These are phyloP conservation scores for Colletotrichum sansevieriae DNA, from an alignment of 2,329 filamentous ascomycete genomes.

Conservation along the genomic window DNA sequence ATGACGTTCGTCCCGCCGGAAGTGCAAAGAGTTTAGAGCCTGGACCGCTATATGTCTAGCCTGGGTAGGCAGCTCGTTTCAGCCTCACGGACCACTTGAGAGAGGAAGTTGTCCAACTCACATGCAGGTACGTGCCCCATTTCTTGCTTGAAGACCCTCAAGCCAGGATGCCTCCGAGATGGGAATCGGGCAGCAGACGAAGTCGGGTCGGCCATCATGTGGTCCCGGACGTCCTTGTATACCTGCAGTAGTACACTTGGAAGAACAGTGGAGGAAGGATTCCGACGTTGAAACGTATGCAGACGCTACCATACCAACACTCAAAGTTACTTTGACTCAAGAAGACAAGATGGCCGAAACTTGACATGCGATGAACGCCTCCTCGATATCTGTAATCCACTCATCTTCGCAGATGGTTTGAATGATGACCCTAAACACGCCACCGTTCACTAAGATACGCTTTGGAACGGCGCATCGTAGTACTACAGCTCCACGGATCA, in stretches of 20 bases:
- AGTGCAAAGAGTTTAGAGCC: conserved; percentile 20
- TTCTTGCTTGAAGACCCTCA: neutral
- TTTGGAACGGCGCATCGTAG: too few relatives aligned
- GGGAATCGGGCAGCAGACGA: neutral
- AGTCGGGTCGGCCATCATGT: too few relatives aligned
- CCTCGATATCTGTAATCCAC: too few relatives aligned
- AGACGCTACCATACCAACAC: neutral
- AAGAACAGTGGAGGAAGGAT: neutral
- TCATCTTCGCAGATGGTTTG: too few relatives aligned
- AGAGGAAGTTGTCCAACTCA: neutral
- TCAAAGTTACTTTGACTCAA: neutral
- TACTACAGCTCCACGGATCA: too few relatives aligned
- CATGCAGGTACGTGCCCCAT: conserved; percentile 1
- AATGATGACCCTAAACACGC: too few relatives aligned
- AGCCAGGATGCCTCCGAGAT: neutral
- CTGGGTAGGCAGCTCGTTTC: conserved; percentile 28
- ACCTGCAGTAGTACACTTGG: too few relatives aligned
- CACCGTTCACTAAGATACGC: too few relatives aligned
- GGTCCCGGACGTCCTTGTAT: too few relatives aligned
- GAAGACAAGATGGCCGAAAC: conserved; percentile 1
- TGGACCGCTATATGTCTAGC: conserved; percentile 32
- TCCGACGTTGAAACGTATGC: neutral
- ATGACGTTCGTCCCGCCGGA: conserved; percentile 38
- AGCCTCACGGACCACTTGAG: conserved; percentile 36
- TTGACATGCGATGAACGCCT: conserved; percentile 28